phyloP scores from a whole-genome alignment of 768 basidiomycete species.

The Pluteus cervinus region DNA sequence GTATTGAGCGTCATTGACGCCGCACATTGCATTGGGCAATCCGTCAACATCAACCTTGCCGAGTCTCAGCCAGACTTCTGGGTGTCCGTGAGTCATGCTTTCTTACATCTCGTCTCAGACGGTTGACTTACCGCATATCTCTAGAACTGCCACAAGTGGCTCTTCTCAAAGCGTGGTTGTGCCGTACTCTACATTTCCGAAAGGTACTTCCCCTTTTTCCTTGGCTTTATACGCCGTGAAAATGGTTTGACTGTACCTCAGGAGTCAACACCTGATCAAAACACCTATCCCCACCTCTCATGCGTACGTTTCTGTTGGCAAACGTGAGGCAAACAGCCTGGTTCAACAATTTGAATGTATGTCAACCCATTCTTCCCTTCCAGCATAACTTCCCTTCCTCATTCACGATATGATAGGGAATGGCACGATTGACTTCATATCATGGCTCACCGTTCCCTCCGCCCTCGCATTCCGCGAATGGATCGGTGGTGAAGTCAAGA shows the following conservation, averaged over 20 bases:
- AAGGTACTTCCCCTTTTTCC: conserved; percentile 21
- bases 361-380: conserved; percentile 21
- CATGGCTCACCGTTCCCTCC: conserved; percentile 46
- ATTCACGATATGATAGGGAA: conserved; percentile 41
- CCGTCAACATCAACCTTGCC: conserved; percentile 52
- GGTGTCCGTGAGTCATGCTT: conserved; percentile 46
- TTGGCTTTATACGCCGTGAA: not conserved
- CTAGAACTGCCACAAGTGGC: conserved; percentile 78
- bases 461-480: conserved; percentile 69
- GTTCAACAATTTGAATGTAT: conserved; percentile 39
- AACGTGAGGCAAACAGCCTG: conserved; percentile 30
- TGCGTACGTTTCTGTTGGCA: conserved; percentile 39
- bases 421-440: conserved; percentile 52
- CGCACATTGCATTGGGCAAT: conserved; percentile 75
- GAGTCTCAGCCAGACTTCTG: conserved; percentile 63
- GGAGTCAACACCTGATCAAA: conserved; percentile 60
- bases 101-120: not conserved
- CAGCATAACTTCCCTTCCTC: not conserved
- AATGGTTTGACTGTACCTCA: conserved; percentile 14
- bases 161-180: conserved; percentile 61
- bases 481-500: conserved; percentile 71
- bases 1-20: conserved; percentile 66
- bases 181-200: conserved; percentile 72
- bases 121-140: not conserved
- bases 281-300: conserved; percentile 54